Evolutionary conservation across 2,329 filamentous ascomycete genomes (phyloP).

Genomic region (Aspergillus unguis): DNA sequence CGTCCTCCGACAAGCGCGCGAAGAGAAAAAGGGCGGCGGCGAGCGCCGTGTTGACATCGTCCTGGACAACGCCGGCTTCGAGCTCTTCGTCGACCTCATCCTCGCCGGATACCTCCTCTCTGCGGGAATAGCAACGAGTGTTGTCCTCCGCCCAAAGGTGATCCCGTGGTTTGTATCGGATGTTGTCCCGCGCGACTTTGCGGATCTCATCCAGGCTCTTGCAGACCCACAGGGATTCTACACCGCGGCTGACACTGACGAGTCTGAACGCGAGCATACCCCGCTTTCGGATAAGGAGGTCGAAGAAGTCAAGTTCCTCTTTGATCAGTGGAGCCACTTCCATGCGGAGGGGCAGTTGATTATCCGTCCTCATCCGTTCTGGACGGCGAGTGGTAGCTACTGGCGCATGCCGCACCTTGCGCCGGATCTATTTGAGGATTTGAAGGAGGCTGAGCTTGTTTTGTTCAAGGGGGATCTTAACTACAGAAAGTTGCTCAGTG

Average conservation of each 20-base stretch:
- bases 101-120: slow-evolving; percentile 86
- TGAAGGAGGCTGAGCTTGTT: slow-evolving; percentile 79
- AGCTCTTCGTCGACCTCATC: slow-evolving; percentile 92
- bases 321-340: slow-evolving; percentile 73
- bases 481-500: slow-evolving; percentile 86
- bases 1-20: slow-evolving; percentile 62
- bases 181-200: slow-evolving; percentile 82
- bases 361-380: slow-evolving; percentile 82
- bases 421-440: slow-evolving; percentile 67
- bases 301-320: slow-evolving; percentile 69
- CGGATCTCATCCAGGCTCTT: slow-evolving; percentile 75
- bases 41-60: slow-evolving; percentile 87
- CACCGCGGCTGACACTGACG: slow-evolving; percentile 71
- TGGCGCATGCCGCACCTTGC: slow-evolving; percentile 76
- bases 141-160: slow-evolving; percentile 88
- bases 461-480: slow-evolving; percentile 98
- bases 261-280: slow-evolving; percentile 54
- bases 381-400: slow-evolving; percentile 83
- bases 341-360: slow-evolving; percentile 81
- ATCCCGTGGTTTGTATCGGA: slow-evolving; percentile 99
- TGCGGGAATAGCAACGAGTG: slow-evolving; percentile 75
- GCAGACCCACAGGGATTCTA: slow-evolving; percentile 76
- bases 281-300: slow-evolving; percentile 66
- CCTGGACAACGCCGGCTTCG: slow-evolving; percentile 95
- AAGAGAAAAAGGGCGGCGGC: slow-evolving; percentile 49